Evolutionary conservation across 2,329 filamentous ascomycete genomes (phyloP).

Genomic region (Fusarium sp.): DNA sequence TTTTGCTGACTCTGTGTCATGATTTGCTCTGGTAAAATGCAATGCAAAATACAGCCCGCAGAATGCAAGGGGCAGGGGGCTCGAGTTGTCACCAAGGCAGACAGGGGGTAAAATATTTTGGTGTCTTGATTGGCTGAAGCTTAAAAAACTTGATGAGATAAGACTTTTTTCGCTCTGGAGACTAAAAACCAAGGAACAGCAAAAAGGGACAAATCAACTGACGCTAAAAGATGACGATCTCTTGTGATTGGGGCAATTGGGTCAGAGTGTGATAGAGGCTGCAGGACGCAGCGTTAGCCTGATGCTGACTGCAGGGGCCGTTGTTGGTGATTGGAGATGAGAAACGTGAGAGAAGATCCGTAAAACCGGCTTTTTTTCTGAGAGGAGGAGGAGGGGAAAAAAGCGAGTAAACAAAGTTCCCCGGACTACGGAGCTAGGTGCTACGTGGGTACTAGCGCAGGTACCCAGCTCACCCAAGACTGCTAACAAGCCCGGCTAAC

Average conservation of each 20-base stretch:
- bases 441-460: slow-evolving; percentile 3
- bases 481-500: slow-evolving; percentile 4
- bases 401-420: background rate
- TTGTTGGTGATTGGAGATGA: background rate
- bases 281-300: slow-evolving; percentile 15
- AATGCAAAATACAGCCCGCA: background rate
- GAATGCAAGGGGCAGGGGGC: background rate
- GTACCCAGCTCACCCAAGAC: background rate
- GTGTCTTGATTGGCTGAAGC: slow-evolving; percentile 7
- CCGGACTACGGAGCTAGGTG: background rate
- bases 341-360: background rate
- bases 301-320: slow-evolving; percentile 30
- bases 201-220: background rate
- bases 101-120: background rate
- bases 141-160: slow-evolving; percentile 4
- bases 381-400: background rate
- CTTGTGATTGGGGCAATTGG: background rate
- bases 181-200: slow-evolving; percentile 1
- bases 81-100: background rate
- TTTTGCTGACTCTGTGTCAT: background rate
- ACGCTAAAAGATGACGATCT: background rate
- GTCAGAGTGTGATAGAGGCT: slow-evolving; percentile 1
- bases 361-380: background rate
- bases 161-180: background rate
- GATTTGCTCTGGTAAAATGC: background rate